Evolutionary conservation across 1,284 basidiomycete species (phyloP), one percentile per base, ranked within the genome.

Genomic region (Xerocomus nothofagi): DNA sequence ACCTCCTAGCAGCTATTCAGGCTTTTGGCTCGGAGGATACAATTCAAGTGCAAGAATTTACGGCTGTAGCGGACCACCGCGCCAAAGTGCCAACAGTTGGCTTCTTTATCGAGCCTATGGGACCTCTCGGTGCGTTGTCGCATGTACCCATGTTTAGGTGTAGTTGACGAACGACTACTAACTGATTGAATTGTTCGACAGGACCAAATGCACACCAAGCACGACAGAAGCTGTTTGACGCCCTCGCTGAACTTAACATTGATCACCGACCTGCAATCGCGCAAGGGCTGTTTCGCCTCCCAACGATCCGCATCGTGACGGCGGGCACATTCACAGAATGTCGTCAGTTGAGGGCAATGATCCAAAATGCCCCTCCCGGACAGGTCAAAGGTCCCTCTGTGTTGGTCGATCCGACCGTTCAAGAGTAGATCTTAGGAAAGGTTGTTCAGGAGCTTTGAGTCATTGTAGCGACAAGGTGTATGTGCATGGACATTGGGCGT

Each of bases 301-400:
- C 57, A 1, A 60, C 50, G 14, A 39, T 60, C 30, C 51, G 54
- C 3, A 23, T 62, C 3, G 44, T 62, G 3, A 57, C 48, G 23
- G 8, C 36, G 36, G 32, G 57, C 24, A 60, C 59, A 4, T 62
- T 63, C 8, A 21, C 39, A 4, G 51, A 57, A 15, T 64, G 55
- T 33, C 57, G 53, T 37, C 36, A 44, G 6, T 57, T 51, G 62
- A 55, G 23, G 30, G 29, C 29, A 10, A 39, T 57, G 33, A 27
- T 3, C 1, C 20, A 32, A n/a, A 45, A 53, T 1, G 38, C 44
- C 7, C 36, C 27, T 4, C 38, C 48, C 0, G 53, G 44, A 15
- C 59, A 62, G 44, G 45, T 56, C 30, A 62, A 64, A 17, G 45
- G 62, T 2, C 62, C 60, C 0, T 1, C 44, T 0, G 38, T 62